A percentile compares a stretch with the other conserved stretches of the same genome.
Evolutionary conservation across 495 filamentous ascomycete species (phyloP).

Genomic region (Pyrenula aspistea): DNA sequence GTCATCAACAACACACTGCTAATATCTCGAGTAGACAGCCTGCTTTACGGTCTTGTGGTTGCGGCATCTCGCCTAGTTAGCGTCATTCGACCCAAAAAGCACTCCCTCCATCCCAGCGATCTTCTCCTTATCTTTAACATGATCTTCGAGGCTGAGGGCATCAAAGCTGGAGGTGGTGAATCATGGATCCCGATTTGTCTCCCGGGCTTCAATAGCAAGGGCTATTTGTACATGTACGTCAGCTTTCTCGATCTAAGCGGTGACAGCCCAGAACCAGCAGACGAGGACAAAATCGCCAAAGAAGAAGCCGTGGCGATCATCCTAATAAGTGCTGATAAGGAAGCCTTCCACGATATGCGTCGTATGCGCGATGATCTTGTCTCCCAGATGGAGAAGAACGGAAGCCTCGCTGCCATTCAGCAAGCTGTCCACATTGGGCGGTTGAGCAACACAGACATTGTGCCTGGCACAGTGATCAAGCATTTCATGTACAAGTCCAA

Average conservation of each 20-base stretch:
- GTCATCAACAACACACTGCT: slow-evolving; percentile 78
- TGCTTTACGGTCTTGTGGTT: slow-evolving; percentile 90
- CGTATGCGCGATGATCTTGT: slow-evolving; percentile 75
- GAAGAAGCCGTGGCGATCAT: slow-evolving; percentile 81
- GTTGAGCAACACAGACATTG: slow-evolving; percentile 56
- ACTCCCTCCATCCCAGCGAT: slow-evolving; percentile 91
- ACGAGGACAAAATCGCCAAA: slow-evolving; percentile 26
- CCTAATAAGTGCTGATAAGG: slow-evolving; percentile 83
- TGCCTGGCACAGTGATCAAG: slow-evolving; percentile 64
- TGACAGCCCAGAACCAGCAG: slow-evolving; percentile 11
- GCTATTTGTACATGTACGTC: slow-evolving; percentile 99
- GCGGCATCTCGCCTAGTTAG: slow-evolving; percentile 90
- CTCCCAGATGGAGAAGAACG: slow-evolving; percentile 60
- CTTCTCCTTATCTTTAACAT: slow-evolving; percentile 97
- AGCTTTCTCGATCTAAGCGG: slow-evolving; percentile 59
- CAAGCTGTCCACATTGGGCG: slow-evolving; percentile 59
- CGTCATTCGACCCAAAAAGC: slow-evolving; percentile 85
- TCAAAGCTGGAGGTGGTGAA: slow-evolving; percentile 83
- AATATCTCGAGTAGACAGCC: slow-evolving; percentile 55
- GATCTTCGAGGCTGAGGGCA: slow-evolving; percentile 88
- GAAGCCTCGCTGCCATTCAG: slow-evolving; percentile 62
- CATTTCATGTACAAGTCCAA: slow-evolving; percentile 94
- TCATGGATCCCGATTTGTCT: slow-evolving; percentile 97
- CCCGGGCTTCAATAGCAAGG: slow-evolving; percentile 91
- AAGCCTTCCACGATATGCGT: slow-evolving; percentile 82